phyloP scores from a whole-genome alignment of 805 yeast genomes.

The Clavispora phyllophila region DNA sequence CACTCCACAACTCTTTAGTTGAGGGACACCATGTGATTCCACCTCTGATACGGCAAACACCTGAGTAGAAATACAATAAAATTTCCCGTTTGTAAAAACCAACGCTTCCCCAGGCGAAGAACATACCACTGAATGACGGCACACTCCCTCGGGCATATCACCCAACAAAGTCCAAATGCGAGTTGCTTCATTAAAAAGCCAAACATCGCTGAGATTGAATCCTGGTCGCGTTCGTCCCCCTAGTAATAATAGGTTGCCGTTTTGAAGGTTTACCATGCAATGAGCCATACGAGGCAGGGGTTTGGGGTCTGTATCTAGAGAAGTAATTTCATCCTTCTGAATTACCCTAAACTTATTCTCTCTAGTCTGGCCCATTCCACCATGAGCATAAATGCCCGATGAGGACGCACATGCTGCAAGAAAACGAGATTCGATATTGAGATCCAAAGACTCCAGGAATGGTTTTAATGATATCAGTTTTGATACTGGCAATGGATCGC shows the following conservation, averaged over 20 bases:
- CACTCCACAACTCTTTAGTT: slow-evolving; percentile 33
- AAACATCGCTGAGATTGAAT: slow-evolving; percentile 30
- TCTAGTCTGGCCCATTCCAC: slow-evolving; percentile 36
- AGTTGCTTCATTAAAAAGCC: slow-evolving; percentile 12
- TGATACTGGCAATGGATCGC: background rate
- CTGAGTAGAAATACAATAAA: background rate
- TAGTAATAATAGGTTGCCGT: slow-evolving; percentile 33
- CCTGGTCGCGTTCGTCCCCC: slow-evolving; percentile 73
- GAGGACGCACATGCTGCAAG: slow-evolving; percentile 29
- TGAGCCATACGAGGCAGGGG: slow-evolving; percentile 56
- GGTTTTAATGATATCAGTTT: background rate
- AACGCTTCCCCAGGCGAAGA: slow-evolving; percentile 4
- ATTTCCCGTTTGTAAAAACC: slow-evolving; percentile 9
- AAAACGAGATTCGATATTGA: slow-evolving; percentile 33
- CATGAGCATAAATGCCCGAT: slow-evolving; percentile 27
- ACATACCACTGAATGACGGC: slow-evolving; percentile 11
- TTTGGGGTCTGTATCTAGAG: slow-evolving; percentile 9
- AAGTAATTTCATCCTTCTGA: background rate
- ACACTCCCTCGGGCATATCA: slow-evolving; percentile 19
- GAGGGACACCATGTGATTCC: slow-evolving; percentile 11
- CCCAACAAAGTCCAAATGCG: slow-evolving; percentile 37
- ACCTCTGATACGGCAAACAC: background rate
- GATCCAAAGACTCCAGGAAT: background rate
- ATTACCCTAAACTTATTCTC: slow-evolving; percentile 5
- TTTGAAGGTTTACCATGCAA: slow-evolving; percentile 33